These are phyloP conservation scores for Flaveria linearis DNA, from an alignment of 129 eudicot species.

Conservation along the genomic window DNA sequence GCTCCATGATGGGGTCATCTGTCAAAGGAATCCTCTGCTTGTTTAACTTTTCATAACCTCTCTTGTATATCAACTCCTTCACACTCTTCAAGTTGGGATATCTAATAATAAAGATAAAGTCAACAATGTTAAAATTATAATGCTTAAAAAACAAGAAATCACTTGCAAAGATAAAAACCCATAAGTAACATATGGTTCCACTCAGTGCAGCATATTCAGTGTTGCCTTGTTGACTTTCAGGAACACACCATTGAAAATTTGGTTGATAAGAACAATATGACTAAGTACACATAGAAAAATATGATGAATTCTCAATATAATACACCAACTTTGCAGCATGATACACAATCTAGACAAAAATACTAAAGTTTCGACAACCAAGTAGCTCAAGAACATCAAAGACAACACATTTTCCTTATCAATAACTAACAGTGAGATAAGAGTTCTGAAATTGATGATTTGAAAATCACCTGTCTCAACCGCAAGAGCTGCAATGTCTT, in stretches of 20 bases:
- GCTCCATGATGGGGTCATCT: slow-evolving; percentile 62
- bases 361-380: neutral
- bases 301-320: neutral
- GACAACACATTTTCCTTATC: neutral
- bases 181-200: slow-evolving; percentile 86
- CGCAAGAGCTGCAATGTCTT: slow-evolving; percentile 77
- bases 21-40: slow-evolving; percentile 80
- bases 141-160: neutral
- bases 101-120: slow-evolving; percentile 25
- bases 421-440: neutral
- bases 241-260: slow-evolving; percentile 84
- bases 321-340: neutral
- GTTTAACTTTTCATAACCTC: slow-evolving; percentile 78
- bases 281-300: neutral
- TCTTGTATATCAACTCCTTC: slow-evolving; percentile 72
- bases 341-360: neutral
- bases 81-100: slow-evolving; percentile 84
- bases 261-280: neutral
- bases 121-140: neutral
- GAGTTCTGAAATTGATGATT: neutral
- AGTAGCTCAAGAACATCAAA: neutral
- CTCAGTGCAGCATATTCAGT: slow-evolving; percentile 79
- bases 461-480: slow-evolving; percentile 62
- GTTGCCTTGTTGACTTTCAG: slow-evolving; percentile 89
- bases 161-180: slow-evolving; percentile 43